These are phyloP conservation scores for Osmozyma mogii DNA, from an alignment of 805 yeast genomes.

Conservation along the genomic window DNA sequence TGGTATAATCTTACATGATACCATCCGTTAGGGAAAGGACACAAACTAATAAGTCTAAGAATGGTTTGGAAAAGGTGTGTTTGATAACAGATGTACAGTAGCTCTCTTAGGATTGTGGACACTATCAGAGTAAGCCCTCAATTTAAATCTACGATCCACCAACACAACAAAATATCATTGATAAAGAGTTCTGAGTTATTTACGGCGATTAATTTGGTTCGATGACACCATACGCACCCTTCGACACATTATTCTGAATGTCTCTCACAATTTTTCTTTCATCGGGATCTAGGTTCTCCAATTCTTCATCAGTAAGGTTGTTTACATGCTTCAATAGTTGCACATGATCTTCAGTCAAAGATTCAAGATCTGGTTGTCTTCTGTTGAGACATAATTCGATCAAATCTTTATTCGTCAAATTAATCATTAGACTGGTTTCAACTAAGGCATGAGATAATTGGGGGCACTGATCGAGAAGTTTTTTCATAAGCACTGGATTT, in stretches of 20 bases:
- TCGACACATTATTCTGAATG: slow-evolving; percentile 14
- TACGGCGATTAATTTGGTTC: too few relatives aligned
- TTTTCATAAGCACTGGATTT: slow-evolving; percentile 51
- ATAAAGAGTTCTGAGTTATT: too few relatives aligned
- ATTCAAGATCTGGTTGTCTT: slow-evolving; percentile 20
- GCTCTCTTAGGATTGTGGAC: too few relatives aligned
- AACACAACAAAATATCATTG: too few relatives aligned
- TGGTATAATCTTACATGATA: too few relatives aligned
- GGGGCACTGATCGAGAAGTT: slow-evolving; percentile 61
- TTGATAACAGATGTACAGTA: too few relatives aligned
- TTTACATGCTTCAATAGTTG: slow-evolving; percentile 22
- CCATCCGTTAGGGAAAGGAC: too few relatives aligned
- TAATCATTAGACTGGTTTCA: slow-evolving; percentile 46
- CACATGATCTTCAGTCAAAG: slow-evolving; percentile 26
- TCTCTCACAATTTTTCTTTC: slow-evolving; percentile 11
- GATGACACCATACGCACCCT: slow-evolving; percentile 17
- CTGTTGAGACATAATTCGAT: slow-evolving; percentile 31
- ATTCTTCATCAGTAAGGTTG: slow-evolving; percentile 22
- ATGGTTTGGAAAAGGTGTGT: too few relatives aligned
- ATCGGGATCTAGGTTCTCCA: slow-evolving; percentile 18
- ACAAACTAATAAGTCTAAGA: too few relatives aligned
- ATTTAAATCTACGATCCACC: too few relatives aligned
- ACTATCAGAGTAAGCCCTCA: too few relatives aligned
- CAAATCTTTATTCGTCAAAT: slow-evolving; percentile 26
- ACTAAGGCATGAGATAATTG: slow-evolving; percentile 79